Evolutionary conservation across 2,329 filamentous ascomycete species (phyloP).

Genomic region (Colletotrichum sp.): DNA sequence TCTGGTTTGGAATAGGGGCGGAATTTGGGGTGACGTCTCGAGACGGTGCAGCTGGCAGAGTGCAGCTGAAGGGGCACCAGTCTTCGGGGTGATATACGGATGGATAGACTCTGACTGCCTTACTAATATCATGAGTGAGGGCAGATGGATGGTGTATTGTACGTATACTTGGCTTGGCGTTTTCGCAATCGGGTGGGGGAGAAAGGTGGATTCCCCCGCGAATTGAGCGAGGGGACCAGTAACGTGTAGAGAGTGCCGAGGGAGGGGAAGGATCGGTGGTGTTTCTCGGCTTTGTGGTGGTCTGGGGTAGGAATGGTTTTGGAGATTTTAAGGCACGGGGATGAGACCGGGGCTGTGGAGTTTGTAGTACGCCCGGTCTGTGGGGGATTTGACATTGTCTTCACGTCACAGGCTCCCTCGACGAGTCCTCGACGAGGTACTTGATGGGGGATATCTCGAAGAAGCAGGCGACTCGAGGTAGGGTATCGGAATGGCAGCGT

Average conservation of each 20-base stretch:
- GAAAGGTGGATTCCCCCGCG: neutral
- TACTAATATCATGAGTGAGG: neutral
- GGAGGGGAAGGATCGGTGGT: neutral
- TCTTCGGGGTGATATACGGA: neutral
- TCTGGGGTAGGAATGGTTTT: neutral
- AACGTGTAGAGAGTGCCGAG: neutral
- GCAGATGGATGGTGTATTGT: neutral
- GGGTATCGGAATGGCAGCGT: neutral
- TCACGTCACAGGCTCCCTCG: neutral
- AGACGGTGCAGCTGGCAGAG: neutral
- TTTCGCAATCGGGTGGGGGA: neutral
- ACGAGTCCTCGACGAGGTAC: neutral
- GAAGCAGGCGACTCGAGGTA: neutral
- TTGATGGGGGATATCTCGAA: neutral
- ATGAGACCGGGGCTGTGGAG: neutral
- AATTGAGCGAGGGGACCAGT: neutral
- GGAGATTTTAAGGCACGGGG: neutral
- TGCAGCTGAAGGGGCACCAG: rapidly evolving
- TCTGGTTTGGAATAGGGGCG: neutral
- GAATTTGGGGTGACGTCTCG: neutral
- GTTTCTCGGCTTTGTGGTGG: neutral
- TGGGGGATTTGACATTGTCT: neutral
- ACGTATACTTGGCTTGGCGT: neutral
- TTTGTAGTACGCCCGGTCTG: neutral
- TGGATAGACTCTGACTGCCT: neutral